These are phyloP conservation scores for Syzygium malaccense DNA, from an alignment of 441 rosid species.

Conservation along the genomic window DNA sequence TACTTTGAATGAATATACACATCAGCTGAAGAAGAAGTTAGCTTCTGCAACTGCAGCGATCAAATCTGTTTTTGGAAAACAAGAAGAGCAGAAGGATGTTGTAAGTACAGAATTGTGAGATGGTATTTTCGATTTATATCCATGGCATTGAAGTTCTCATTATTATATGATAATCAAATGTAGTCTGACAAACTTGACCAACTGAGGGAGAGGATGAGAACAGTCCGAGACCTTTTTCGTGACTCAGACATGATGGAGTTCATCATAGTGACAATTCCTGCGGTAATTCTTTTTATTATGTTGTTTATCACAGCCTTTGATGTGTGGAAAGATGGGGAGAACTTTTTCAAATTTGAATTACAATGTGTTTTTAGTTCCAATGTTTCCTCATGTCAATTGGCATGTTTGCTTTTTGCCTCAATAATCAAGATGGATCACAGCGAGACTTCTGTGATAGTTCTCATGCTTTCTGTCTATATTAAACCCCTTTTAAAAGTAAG, in stretches of 20 bases:
- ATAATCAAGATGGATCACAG: neutral
- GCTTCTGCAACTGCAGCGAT: constrained; percentile 2
- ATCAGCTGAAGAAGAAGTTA: neutral
- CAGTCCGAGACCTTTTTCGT: constrained; percentile 61
- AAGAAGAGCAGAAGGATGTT: constrained; percentile 20
- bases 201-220: constrained; percentile 58
- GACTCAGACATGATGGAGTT: constrained; percentile 54
- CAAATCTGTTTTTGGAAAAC: constrained; percentile 2
- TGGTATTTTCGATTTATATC: neutral
- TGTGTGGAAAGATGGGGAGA: neutral
- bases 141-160: neutral
- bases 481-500: neutral
- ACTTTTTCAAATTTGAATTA: neutral
- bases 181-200: constrained; percentile 56
- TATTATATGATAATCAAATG: neutral
- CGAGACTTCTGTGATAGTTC: neutral
- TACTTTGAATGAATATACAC: neutral
- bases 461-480: neutral
- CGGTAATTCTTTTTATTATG: constrained; percentile 30
- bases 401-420: neutral
- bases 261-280: constrained; percentile 74
- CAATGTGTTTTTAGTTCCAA: neutral
- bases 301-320: neutral
- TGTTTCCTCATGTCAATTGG: neutral
- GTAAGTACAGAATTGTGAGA: constrained; percentile 30